A percentile compares a stretch with the other conserved stretches of the same genome.
These are phyloP conservation scores for Metschnikowia matae DNA, from an alignment of 805 yeast species.

Conservation along the genomic window DNA sequence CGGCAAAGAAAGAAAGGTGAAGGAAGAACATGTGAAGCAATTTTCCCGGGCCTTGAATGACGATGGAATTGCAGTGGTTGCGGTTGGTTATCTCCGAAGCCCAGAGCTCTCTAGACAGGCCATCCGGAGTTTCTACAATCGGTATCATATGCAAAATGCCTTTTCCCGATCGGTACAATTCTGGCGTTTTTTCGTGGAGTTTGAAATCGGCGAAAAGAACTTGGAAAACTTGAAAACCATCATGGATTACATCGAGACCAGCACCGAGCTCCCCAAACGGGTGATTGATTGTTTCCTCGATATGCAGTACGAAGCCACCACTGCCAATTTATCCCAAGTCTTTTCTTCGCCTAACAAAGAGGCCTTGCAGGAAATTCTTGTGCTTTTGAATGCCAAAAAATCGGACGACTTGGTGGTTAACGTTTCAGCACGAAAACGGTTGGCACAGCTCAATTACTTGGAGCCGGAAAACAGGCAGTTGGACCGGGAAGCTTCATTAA, in stretches of 20 bases:
- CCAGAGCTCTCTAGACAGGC: constrained; percentile 17
- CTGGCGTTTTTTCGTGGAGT: constrained; percentile 56
- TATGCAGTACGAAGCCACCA: constrained; percentile 20
- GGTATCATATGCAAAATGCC: constrained; percentile 22
- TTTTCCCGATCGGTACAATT: constrained; percentile 44
- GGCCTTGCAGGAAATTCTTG: constrained; percentile 12
- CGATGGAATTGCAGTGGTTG: constrained; percentile 35
- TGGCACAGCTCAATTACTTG: constrained; percentile 20
- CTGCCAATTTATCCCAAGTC: constrained; percentile 21
- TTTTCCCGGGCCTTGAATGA: constrained; percentile 36
- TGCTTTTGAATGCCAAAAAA: constrained; percentile 19
- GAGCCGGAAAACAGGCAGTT: constrained; percentile 7
- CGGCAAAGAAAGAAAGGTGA: background rate
- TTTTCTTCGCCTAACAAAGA: constrained; percentile 14
- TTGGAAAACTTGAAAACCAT: constrained; percentile 42
- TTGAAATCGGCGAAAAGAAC: constrained; percentile 44
- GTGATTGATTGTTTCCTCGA: constrained; percentile 43
- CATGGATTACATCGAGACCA: constrained; percentile 40
- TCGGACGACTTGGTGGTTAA: constrained; percentile 29
- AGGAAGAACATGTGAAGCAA: background rate
- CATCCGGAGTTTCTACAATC: constrained; percentile 29
- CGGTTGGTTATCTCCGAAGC: constrained; percentile 25
- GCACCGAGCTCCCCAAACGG: constrained; percentile 46
- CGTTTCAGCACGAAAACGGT: constrained; percentile 20
- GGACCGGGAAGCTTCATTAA: constrained; percentile 20